Evolutionary conservation across 306 rosid species (phyloP), one percentile per base, ranked within the genome.

Genomic region (Trifolium fragiferum): DNA sequence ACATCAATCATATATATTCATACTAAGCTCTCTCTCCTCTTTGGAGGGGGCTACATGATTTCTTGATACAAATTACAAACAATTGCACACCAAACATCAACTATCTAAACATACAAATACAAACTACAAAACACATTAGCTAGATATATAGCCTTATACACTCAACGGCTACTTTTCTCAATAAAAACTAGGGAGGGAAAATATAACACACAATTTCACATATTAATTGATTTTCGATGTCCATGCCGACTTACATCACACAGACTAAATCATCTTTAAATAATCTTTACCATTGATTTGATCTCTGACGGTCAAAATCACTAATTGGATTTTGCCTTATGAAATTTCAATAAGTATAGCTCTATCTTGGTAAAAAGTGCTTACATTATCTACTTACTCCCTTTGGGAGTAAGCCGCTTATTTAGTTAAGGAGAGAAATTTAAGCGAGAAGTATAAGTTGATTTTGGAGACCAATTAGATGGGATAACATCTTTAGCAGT

Each of bases 401-500:
- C 69, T 78, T 70, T 9, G 73, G 54, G 49, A 46, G 19, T 7
- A 11, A 27, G 66, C n/a, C n/a, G n/a, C 8, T 20, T n/a, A 57
- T 10, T 10, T 23, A 49, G 72, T 27, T 51, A 85, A 44, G 64
- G 37, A 80, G 32, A 58, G 83, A 92, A 92, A 35, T 90, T 89
- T 10, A 90, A 77, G 75, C 89, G 84, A 46, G 98, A 89, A n/a
- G 93, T 68, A 69, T 93, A 93, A 49, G 93, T 93, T 33, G 87
- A 88, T 75, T 87, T 89, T 1, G 98, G 90, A 82, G 97, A 67
- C 97, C 97, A 93, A 37, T 88, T 87, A 49, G 73, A 51, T 13
- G 98, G 98, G 72, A 93, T 90, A 10, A 93, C 97, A 67, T 79
- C 90, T 70, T 78, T 86, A 30, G 97, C 93, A 15, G 92, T 86